These are phyloP conservation scores for Erodium moschatum DNA, from an alignment of 441 rosid genomes.

Conservation along the genomic window DNA sequence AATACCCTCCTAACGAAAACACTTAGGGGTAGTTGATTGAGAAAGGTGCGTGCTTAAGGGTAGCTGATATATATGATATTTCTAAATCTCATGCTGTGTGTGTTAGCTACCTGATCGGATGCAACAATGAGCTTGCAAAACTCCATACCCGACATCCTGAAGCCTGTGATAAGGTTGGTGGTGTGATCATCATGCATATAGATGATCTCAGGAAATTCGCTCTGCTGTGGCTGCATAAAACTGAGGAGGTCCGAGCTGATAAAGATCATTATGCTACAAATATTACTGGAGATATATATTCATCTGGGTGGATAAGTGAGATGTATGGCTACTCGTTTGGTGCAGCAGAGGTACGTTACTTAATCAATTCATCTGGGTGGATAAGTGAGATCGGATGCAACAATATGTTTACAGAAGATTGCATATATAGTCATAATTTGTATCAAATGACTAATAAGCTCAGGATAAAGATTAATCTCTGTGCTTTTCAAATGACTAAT, in stretches of 20 bases:
- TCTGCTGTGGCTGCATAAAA: constrained; percentile 81
- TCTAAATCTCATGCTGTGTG: constrained; percentile 9
- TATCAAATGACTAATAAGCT: not conserved
- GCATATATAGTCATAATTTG: not conserved
- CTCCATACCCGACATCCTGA: constrained; percentile 89
- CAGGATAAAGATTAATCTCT: not conserved
- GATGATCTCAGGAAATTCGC: constrained; percentile 87
- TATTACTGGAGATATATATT: constrained; percentile 82
- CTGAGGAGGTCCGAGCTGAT: constrained; percentile 95
- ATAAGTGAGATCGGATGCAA: no score
- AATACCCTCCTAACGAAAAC: no score
- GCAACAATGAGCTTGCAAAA: constrained; percentile 86
- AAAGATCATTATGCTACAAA: constrained; percentile 82
- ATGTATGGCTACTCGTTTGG: constrained; percentile 99
- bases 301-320: constrained; percentile 97
- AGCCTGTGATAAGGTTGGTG: constrained; percentile 96
- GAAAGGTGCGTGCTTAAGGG: no score
- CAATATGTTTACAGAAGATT: constrained; percentile 5
- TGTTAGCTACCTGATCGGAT: constrained; percentile 84
- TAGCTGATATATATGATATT: not conserved
- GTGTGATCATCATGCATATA: constrained; percentile 92
- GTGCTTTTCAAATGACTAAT: no score
- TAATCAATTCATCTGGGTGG: no score
- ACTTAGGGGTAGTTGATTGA: no score
- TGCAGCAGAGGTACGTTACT: constrained; percentile 74